Evolutionary conservation across 1,139 yeast species (phyloP), one percentile per base, ranked within the genome.

Genomic region (Candida tropicalis): DNA sequence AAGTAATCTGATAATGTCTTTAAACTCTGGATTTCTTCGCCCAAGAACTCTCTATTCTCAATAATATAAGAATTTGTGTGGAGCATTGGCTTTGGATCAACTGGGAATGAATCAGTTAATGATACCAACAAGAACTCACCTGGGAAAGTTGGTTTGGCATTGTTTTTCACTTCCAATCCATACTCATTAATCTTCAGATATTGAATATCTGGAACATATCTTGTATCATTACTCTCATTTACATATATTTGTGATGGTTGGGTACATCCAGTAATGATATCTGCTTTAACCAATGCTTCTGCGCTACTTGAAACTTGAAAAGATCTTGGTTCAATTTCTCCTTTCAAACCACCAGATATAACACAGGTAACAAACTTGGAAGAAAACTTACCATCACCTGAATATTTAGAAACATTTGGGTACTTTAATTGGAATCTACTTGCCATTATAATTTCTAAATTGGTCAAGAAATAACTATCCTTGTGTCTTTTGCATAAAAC

Each of bases 91-190:
- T 63, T 63, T 4, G 87, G 83, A 0, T 71, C 71, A 46, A 79
- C 71, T 2, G 97, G 96, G 76, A 93, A 93, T 1, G 99, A 96
- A 62, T 93, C 98, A 12, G 96, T 86, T 48, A 93, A 68, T 3
- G 97, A 85, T 0, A 93, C 96, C 42, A 95, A 67, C 48, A 95
- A 66, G 61, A 88, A 95, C 52, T 95, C 99, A 12, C 89, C 95
- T 0, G 99, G 99, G 63, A 95, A 90, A 5, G 96, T 89, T 0
- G 99, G 98, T 58, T 87, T 88, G 11, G 98, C 99, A 57, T 88
- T 87, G 35, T 82, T 81, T 58, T 89, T 90, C 13, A 93, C 95
- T 39, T 89, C 84, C 22, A 90, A 70, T 6, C 90, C 89, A 64
- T 93, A 95, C 63, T 95, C 97, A 60, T 95, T 95, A 52, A 82